These are phyloP conservation scores for Podaxis pistillaris DNA, from an alignment of 768 basidiomycete genomes.

Conservation along the genomic window DNA sequence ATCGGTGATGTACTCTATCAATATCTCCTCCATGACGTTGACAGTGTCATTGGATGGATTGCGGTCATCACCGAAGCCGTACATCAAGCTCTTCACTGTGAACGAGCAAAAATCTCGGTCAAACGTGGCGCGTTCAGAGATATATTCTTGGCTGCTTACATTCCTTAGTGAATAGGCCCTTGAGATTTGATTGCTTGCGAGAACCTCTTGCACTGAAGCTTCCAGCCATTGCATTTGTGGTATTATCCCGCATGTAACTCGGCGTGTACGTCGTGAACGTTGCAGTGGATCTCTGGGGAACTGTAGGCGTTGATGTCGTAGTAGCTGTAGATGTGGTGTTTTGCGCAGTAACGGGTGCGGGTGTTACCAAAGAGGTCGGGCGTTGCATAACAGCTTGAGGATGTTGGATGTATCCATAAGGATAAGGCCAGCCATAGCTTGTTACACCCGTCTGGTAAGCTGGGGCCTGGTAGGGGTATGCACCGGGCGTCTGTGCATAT, in stretches of 20 bases:
- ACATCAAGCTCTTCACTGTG: conserved; percentile 83
- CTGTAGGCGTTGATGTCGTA: conserved; percentile 25
- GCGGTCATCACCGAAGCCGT: conserved; percentile 90
- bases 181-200: conserved; percentile 66
- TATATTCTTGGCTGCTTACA: conserved; percentile 39
- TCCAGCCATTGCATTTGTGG: conserved; percentile 36
- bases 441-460: conserved; percentile 64
- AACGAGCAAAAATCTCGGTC: conserved; percentile 16
- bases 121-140: conserved; percentile 2
- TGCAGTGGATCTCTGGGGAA: conserved; percentile 36
- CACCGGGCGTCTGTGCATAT: conserved; percentile 47
- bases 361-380: conserved; percentile 15
- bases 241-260: conserved; percentile 48
- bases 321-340: conserved; percentile 24
- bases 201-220: conserved; percentile 45
- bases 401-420: conserved; percentile 58
- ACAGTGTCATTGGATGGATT: conserved; percentile 87
- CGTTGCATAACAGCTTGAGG: conserved; percentile 17
- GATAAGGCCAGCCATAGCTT: conserved; percentile 73
- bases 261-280: conserved; percentile 61
- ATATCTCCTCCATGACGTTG: conserved; percentile 90
- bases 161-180: conserved; percentile 80
- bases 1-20: conserved; percentile 88
- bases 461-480: conserved; percentile 48
- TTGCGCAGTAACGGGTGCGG: conserved; percentile 23